Percentiles rank a stretch among this genome's conserved stretches.
Conservation (phyloP, 495 filamentous ascomycete genomes). For the Beverwykella pulmonaria region DNA sequence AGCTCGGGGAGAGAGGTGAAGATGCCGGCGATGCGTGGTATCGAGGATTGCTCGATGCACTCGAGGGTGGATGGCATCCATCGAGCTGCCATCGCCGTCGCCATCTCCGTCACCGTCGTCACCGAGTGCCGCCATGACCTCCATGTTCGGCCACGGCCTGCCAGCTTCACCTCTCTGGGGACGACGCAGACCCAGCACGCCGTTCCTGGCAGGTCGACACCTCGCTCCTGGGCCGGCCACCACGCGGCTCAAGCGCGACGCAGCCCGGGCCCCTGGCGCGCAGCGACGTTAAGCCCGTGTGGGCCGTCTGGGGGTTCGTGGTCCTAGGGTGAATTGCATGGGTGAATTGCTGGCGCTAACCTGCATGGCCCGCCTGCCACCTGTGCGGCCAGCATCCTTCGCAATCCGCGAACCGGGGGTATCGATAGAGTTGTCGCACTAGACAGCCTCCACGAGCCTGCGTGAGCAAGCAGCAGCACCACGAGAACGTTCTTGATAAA, state of each 20-base stretch:
- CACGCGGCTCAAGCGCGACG: constrained; percentile 37
- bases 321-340: constrained; percentile 11
- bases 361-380: constrained; percentile 27
- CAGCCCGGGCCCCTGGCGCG: constrained; percentile 19
- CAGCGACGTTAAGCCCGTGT: constrained; percentile 21
- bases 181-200: constrained; percentile 9
- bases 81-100: too few species aligned
- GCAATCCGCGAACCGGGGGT: constrained; percentile 36
- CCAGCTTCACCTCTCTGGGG: background rate
- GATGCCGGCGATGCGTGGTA: too few species aligned
- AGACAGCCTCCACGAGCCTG: constrained; percentile 18
- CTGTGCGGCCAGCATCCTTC: constrained; percentile 21
- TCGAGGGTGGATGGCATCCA: too few species aligned
- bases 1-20: too few species aligned
- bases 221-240: constrained; percentile 34
- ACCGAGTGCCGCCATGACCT: background rate
- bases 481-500: constrained; percentile 29
- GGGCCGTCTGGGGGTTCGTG: constrained; percentile 20
- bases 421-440: constrained; percentile 36
- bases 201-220: constrained; percentile 29
- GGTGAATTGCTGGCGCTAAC: constrained; percentile 29
- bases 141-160: background rate
- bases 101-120: background rate
- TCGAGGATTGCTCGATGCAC: too few species aligned
- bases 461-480: constrained; percentile 24